A percentile compares a stretch with the other conserved stretches of the same genome.
Evolutionary conservation across 1,139 yeast genomes (phyloP).

Genomic region (Kazachstania sp.): DNA sequence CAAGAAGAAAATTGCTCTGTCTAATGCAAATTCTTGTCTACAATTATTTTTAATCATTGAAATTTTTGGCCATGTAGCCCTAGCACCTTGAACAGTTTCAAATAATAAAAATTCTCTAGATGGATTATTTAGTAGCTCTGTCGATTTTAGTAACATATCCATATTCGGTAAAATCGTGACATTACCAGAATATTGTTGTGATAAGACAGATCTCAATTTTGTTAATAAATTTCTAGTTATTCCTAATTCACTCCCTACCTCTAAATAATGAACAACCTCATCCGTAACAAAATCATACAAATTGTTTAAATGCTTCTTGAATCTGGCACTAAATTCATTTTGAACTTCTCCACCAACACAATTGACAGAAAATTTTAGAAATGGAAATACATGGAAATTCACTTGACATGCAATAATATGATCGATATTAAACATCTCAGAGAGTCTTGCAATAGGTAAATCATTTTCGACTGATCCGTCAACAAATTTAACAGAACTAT

Average conservation of each 20-base stretch:
- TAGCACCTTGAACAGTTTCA: slow-evolving; percentile 72
- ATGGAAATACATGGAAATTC: slow-evolving; percentile 90
- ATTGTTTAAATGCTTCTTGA: slow-evolving; percentile 47
- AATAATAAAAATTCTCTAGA: slow-evolving; percentile 62
- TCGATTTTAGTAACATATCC: slow-evolving; percentile 45
- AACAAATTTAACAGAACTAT: slow-evolving; percentile 63
- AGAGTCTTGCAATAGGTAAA: slow-evolving; percentile 76
- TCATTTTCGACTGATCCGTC: slow-evolving; percentile 97
- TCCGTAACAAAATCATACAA: slow-evolving; percentile 53
- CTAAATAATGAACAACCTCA: slow-evolving; percentile 72
- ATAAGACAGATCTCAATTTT: slow-evolving; percentile 62
- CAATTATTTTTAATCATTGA: slow-evolving; percentile 81
- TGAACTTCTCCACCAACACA: slow-evolving; percentile 67
- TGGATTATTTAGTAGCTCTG: slow-evolving; percentile 68
- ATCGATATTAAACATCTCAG: slow-evolving; percentile 94
- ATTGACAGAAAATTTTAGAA: slow-evolving; percentile 56
- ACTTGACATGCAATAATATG: slow-evolving; percentile 97
- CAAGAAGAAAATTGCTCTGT: slow-evolving; percentile 59
- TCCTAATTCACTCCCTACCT: slow-evolving; percentile 66
- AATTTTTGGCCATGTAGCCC: slow-evolving; percentile 89
- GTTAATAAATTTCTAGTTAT: slow-evolving; percentile 63
- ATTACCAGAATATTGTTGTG: slow-evolving; percentile 89
- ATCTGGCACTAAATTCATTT: slow-evolving; percentile 47
- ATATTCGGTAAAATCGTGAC: slow-evolving; percentile 83
- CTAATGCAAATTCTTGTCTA: slow-evolving; percentile 80